A percentile compares a stretch with the other conserved stretches of the same genome.
Evolutionary conservation across 106 monocot genomes (phyloP).

Genomic region (Dioscorea zingiberensis): DNA sequence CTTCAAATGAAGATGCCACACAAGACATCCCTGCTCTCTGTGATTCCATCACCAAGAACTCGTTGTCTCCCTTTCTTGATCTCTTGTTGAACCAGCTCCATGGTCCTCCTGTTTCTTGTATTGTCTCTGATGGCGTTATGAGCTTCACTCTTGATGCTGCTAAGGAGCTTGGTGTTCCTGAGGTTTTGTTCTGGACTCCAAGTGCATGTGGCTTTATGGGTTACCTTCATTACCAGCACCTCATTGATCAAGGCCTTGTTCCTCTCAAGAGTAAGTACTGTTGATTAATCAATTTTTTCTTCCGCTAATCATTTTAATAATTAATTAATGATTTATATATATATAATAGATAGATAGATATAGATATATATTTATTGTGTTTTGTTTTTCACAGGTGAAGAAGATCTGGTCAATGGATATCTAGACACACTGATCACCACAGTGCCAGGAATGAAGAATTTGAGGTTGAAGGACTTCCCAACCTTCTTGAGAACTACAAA

Average conservation of each 20-base stretch:
- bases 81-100: neutral
- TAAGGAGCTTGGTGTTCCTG: neutral
- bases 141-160: neutral
- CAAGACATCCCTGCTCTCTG: neutral
- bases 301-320: too few species aligned
- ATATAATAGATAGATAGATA: too few species aligned
- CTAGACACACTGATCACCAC: neutral
- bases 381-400: too few species aligned
- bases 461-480: constrained; percentile 3
- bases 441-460: neutral
- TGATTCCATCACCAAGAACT: neutral
- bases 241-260: neutral
- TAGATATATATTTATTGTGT: too few species aligned
- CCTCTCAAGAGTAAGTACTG: neutral
- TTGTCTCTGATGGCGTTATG: neutral
- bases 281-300: neutral
- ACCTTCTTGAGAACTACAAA: neutral
- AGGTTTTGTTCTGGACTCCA: neutral
- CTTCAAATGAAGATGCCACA: neutral
- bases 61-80: neutral
- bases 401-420: neutral
- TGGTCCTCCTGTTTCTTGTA: neutral
- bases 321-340: too few species aligned
- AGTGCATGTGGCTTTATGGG: neutral
- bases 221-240: neutral